phyloP scores from a whole-genome alignment of 2,329 filamentous ascomycete species.

The Cladosporium velox region DNA sequence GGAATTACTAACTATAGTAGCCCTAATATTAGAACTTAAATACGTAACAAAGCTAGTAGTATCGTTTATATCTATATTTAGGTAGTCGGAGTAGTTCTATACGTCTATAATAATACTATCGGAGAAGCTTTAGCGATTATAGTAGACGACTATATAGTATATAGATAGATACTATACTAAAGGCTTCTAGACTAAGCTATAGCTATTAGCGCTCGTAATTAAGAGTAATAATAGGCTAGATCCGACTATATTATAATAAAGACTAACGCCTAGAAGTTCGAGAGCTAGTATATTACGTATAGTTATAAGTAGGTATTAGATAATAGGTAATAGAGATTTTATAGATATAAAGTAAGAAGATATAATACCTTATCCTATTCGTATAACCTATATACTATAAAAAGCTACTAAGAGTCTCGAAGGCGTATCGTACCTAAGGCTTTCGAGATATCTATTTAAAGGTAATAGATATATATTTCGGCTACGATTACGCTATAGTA shows the following conservation, averaged over 20 bases:
- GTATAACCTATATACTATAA: too few species aligned
- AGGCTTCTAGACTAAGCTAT: constrained; percentile 30
- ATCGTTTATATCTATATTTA: constrained; percentile 38
- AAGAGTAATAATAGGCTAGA: constrained; percentile 34
- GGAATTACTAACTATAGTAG: constrained; percentile 20
- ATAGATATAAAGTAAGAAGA: too few species aligned
- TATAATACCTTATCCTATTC: too few species aligned
- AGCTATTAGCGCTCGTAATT: constrained; percentile 39
- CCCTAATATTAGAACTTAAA: constrained; percentile 1
- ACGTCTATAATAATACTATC: constrained; percentile 22
- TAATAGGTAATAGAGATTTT: too few species aligned
- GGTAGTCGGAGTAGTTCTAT: constrained; percentile 32
- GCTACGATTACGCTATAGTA: too few species aligned
- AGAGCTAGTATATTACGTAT: constrained; percentile 13
- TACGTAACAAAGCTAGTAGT: constrained; percentile 25
- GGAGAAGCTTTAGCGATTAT: constrained; percentile 27
- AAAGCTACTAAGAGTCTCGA: too few species aligned
- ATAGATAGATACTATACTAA: constrained; percentile 28
- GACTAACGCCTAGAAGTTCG: constrained; percentile 31
- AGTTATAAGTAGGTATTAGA: too few species aligned
- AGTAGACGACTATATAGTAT: constrained; percentile 34
- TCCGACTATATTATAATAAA: constrained; percentile 36
- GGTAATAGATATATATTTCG: too few species aligned
- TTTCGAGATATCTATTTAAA: too few species aligned
- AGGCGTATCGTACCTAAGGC: too few species aligned